Conservation (phyloP, 2,329 filamentous ascomycete genomes). For the Purpureocillium takamizusanense region DNA sequence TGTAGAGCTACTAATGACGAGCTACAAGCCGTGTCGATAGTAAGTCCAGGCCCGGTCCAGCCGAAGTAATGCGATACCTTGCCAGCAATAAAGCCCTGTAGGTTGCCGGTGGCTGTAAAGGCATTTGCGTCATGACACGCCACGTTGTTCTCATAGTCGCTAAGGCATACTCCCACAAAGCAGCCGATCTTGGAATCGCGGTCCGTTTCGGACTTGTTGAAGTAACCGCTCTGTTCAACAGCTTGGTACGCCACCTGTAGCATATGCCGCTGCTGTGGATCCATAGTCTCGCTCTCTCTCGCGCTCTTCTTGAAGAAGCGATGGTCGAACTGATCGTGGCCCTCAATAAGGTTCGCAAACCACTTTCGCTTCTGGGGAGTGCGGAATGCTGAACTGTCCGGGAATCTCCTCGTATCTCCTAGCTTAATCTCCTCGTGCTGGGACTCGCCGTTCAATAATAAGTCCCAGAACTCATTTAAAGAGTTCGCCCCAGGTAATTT, state of each 20-base stretch:
- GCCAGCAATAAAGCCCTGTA: constrained; percentile 22
- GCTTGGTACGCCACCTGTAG: constrained; percentile 33
- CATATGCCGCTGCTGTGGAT: constrained; percentile 28
- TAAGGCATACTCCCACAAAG: constrained; percentile 24
- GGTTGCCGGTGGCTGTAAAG: constrained; percentile 26
- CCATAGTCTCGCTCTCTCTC: constrained; percentile 25
- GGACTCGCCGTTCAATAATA: constrained; percentile 9
- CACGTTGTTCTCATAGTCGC: constrained; percentile 33
- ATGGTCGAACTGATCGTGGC: constrained; percentile 23
- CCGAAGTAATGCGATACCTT: constrained; percentile 26
- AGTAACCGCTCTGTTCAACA: constrained; percentile 19
- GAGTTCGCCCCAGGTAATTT: constrained; percentile 24
- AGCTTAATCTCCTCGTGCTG: constrained; percentile 2
- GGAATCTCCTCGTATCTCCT: neutral
- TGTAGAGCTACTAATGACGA: constrained; percentile 26
- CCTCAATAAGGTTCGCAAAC: constrained; percentile 14
- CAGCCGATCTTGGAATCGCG: constrained; percentile 15
- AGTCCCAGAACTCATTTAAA: constrained; percentile 23
- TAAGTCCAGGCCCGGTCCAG: constrained; percentile 24
- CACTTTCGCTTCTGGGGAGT: constrained; percentile 2
- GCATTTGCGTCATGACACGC: constrained; percentile 23
- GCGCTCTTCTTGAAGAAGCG: constrained; percentile 30
- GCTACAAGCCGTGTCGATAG: constrained; percentile 29
- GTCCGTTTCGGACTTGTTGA: neutral
- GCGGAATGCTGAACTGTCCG: neutral